Percentiles rank a stretch among this genome's conserved stretches.
Conservation (phyloP, 1,284 basidiomycete genomes). For the Boletus coffeatus region DNA sequence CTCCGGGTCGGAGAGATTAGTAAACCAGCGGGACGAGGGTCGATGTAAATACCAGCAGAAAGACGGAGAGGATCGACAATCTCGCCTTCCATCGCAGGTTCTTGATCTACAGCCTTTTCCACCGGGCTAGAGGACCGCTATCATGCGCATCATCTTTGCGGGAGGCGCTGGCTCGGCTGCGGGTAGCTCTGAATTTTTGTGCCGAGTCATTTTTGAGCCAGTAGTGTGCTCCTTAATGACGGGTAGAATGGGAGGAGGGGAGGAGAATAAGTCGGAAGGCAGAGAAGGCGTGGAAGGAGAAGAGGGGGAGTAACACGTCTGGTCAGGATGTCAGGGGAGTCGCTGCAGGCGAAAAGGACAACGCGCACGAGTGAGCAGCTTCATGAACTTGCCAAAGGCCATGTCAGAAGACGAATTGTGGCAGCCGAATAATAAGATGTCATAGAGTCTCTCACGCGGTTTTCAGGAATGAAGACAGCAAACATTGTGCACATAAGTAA, state of each 20-base stretch:
- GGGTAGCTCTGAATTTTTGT: slow-evolving; percentile 9
- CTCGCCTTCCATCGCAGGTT: slow-evolving; percentile 9
- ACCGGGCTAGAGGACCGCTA: slow-evolving; percentile 4
- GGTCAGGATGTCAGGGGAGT: no score
- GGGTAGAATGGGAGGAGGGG: neutral
- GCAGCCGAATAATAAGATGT: no score
- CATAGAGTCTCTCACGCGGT: no score
- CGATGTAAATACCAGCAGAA: slow-evolving; percentile 65
- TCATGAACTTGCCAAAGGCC: no score
- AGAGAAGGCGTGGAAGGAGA: no score
- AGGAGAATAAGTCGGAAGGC: no score
- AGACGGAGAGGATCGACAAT: slow-evolving; percentile 54
- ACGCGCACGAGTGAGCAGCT: no score
- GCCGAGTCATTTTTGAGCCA: slow-evolving; percentile 9
- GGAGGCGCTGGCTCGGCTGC: slow-evolving; percentile 8
- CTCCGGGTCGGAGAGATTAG: slow-evolving; percentile 40
- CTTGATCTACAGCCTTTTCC: slow-evolving; percentile 11
- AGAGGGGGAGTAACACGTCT: no score
- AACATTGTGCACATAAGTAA: no score
- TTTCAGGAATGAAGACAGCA: no score
- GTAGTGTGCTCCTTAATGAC: slow-evolving; percentile 6
- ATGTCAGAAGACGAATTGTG: no score
- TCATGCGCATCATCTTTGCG: slow-evolving; percentile 6
- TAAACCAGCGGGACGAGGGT: slow-evolving; percentile 68
- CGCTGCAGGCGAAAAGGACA: no score